Evolutionary conservation across 2,329 filamentous ascomycete genomes (phyloP), one percentile per base, ranked within the genome.

Genomic region (Verticillium nubilum): DNA sequence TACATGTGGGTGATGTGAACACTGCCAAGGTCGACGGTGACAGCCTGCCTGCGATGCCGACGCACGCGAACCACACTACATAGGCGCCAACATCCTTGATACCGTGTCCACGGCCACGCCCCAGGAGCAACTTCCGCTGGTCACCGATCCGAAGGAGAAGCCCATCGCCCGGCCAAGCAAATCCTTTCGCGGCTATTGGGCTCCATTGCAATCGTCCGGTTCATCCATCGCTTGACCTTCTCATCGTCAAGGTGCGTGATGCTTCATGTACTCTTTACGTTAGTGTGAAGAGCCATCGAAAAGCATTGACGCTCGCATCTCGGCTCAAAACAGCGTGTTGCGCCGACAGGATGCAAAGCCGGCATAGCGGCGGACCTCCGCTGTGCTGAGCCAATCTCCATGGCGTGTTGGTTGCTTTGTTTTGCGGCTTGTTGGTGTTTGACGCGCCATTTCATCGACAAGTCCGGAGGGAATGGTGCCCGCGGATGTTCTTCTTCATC

Each of bases 51-150:
- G 61, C n/a, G n/a, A 27, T 57, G 59, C 61, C 50, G 59, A 60
- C 56, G 60, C 60, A 62, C 62, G 61, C 58, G 60, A 52, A 52
- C 54, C 58, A 58, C 57, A 54, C 27, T 59, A 60, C 62, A 62
- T 62, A 63, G 59, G 62, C 62, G 62, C 62, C 61, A 59, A 59
- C 56, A 59, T 53, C 26, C 52, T 29, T 53, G 52, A 29, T 17
- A n/a, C 42, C 7, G 42, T 19, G 19, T 50, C 42, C 42, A 50
- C n/a, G 12, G 17, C 42, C n/a, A 50, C n/a, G n/a, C n/a, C n/a
- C n/a, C n/a, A n/a, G n/a, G 25, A 50, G 42, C 42, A 23, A 50
- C 19, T 50, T 23, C 28, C 25, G 25, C 12, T n/a, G 52, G 52
- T 53, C 13, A 28, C 25, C 25, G 52, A 28, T 23, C 52, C 25